These are phyloP conservation scores for Fusarium tanahbumbuense DNA, from an alignment of 2,329 filamentous ascomycete genomes.

Conservation along the genomic window DNA sequence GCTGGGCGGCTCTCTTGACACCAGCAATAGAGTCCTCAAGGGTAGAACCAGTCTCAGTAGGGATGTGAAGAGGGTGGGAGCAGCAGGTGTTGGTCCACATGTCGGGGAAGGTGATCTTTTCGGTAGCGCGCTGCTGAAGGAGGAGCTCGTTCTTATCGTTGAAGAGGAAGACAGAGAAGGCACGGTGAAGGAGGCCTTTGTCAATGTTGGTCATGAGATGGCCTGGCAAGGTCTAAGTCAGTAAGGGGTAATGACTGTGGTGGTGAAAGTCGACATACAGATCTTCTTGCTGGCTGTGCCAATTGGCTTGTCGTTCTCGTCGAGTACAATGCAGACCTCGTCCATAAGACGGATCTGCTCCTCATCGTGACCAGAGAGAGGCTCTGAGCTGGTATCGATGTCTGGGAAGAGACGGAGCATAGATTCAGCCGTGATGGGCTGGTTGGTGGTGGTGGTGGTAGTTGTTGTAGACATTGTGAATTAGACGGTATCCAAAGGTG, in stretches of 20 bases:
- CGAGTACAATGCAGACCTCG: conserved; percentile 96
- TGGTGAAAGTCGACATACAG: conserved; percentile 68
- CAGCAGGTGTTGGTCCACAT: conserved; percentile 99
- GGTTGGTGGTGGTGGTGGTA: conserved; percentile 60
- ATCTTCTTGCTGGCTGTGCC: conserved; percentile 98
- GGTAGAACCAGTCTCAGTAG: conserved; percentile 87
- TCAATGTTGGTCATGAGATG: conserved; percentile 99
- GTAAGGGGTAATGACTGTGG: conserved; percentile 8
- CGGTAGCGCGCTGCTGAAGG: conserved; percentile 91
- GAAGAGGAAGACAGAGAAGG: conserved; percentile 98
- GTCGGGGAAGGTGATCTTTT: conserved; percentile 99
- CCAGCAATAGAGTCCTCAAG: conserved; percentile 84
- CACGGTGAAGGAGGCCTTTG: conserved; percentile 93
- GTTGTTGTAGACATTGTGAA: conserved; percentile 50
- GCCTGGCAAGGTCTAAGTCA: conserved; percentile 63
- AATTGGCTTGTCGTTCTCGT: conserved; percentile 91
- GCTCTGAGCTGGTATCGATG: conserved; percentile 75
- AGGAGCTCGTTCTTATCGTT: conserved; percentile 92
- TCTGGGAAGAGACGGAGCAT: conserved; percentile 92
- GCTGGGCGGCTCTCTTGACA: conserved; percentile 90
- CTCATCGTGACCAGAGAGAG: conserved; percentile 91
- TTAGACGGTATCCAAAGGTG: background rate
- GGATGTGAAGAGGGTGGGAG: conserved; percentile 93
- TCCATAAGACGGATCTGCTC: conserved; percentile 99
- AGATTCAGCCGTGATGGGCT: conserved; percentile 83